phyloP scores from a whole-genome alignment of 495 filamentous ascomycete species.

The Aspergillus homomorphus region DNA sequence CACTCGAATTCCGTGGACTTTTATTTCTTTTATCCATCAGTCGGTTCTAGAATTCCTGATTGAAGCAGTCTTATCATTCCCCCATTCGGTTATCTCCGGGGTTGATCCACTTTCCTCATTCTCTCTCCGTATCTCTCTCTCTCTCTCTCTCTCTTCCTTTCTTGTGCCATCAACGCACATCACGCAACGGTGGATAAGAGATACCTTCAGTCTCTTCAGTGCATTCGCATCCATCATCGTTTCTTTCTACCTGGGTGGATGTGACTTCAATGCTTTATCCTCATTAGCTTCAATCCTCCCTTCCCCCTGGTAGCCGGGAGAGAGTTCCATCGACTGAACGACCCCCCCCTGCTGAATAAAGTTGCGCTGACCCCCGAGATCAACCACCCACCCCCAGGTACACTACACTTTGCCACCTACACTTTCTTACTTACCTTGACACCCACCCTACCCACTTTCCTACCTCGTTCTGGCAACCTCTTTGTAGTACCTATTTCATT shows the following conservation, averaged over 20 bases:
- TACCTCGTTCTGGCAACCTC: neutral
- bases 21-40: neutral
- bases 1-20: neutral
- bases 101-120: neutral
- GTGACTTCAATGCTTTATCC: too few species aligned
- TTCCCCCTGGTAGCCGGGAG: too few species aligned
- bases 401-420: conserved; percentile 23
- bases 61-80: too few species aligned
- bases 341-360: conserved; percentile 24
- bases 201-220: too few species aligned
- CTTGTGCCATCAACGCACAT: conserved; percentile 2
- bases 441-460: conserved; percentile 1
- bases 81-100: neutral
- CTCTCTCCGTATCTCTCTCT: conserved; percentile 3
- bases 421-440: conserved; percentile 8
- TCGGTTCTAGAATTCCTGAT: neutral
- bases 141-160: conserved; percentile 10
- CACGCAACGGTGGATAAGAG: too few species aligned
- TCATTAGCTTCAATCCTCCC: too few species aligned
- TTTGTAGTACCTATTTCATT: too few species aligned
- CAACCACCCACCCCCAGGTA: conserved; percentile 22
- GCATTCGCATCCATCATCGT: too few species aligned
- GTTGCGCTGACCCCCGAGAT: conserved; percentile 12
- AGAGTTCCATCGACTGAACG: too few species aligned
- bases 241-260: too few species aligned